Conservation (phyloP, 2,329 filamentous ascomycete species). For the Aspergillus unguis region DNA sequence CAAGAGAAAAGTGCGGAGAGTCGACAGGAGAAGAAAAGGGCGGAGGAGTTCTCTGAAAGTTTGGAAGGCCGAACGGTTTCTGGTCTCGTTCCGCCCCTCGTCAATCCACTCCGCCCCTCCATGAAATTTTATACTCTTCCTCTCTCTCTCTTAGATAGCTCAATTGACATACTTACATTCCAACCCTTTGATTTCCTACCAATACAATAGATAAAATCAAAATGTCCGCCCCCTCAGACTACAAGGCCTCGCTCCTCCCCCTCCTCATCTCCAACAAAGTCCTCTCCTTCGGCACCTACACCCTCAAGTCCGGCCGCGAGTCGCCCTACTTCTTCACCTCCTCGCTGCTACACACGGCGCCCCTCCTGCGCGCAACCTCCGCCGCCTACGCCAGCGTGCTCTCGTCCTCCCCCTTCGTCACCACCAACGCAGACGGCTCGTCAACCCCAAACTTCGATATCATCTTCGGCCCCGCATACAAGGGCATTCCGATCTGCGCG, state of each 20-base stretch:
- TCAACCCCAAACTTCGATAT: conserved; percentile 66
- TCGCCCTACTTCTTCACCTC: conserved; percentile 99
- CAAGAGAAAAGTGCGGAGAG: background rate
- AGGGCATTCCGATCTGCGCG: conserved; percentile 88
- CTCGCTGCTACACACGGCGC: conserved; percentile 79
- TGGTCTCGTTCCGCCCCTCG: conserved; percentile 19
- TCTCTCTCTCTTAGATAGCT: too few relatives aligned
- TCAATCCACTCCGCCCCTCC: background rate
- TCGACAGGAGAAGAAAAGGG: background rate
- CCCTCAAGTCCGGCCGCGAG: conserved; percentile 82
- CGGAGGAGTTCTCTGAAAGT: background rate
- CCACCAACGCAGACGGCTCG: conserved; percentile 31
- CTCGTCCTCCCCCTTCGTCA: conserved; percentile 45
- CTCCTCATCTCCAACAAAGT: conserved; percentile 22
- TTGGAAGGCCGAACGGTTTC: background rate
- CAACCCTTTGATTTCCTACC: background rate
- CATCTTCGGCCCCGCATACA: conserved; percentile 91
- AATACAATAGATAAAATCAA: background rate
- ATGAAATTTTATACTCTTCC: background rate
- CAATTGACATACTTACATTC: too few relatives aligned
- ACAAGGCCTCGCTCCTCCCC: conserved; percentile 19
- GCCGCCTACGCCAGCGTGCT: conserved; percentile 72
- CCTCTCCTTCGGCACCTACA: conserved; percentile 21
- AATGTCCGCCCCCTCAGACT: conserved; percentile 11
- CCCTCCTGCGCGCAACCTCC: conserved; percentile 72